Evolutionary conservation across 2,329 filamentous ascomycete species (phyloP).

Genomic region (Fusarium torulosum): DNA sequence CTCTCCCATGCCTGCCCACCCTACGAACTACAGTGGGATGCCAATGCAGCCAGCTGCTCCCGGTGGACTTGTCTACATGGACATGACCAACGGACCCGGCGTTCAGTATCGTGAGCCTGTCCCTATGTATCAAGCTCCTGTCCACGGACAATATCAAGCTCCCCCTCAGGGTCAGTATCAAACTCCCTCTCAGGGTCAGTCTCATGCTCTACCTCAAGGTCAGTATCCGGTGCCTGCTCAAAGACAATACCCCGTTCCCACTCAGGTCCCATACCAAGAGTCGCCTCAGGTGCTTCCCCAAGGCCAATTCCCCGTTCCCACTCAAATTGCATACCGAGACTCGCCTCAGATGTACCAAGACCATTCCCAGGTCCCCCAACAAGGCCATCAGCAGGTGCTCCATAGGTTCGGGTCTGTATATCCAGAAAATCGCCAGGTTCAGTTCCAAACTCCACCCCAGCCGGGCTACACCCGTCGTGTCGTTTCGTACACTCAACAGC

Average conservation of each 20-base stretch:
- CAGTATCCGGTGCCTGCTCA: too few species aligned
- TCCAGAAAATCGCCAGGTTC: not conserved
- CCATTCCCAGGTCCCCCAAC: not conserved
- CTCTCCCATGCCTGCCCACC: not conserved
- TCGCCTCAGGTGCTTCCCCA: too few species aligned
- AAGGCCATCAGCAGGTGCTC: not conserved
- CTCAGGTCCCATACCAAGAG: too few species aligned
- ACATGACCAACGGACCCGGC: not conserved
- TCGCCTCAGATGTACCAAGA: not conserved
- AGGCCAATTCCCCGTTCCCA: not conserved
- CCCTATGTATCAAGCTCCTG: not conserved
- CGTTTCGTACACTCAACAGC: conserved; percentile 16
- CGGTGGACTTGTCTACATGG: conserved; percentile 10
- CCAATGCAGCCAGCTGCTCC: not conserved
- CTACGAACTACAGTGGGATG: conserved; percentile 9
- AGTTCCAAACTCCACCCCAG: not conserved
- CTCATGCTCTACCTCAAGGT: too few species aligned
- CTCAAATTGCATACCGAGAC: not conserved
- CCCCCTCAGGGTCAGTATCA: not conserved
- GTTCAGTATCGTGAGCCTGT: not conserved
- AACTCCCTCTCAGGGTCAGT: too few species aligned
- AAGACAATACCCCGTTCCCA: too few species aligned
- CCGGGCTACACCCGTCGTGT: not conserved
- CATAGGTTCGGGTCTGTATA: not conserved
- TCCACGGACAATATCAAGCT: not conserved